phyloP scores from a whole-genome alignment of 768 basidiomycete species.

The Panaeolus papilionaceus region DNA sequence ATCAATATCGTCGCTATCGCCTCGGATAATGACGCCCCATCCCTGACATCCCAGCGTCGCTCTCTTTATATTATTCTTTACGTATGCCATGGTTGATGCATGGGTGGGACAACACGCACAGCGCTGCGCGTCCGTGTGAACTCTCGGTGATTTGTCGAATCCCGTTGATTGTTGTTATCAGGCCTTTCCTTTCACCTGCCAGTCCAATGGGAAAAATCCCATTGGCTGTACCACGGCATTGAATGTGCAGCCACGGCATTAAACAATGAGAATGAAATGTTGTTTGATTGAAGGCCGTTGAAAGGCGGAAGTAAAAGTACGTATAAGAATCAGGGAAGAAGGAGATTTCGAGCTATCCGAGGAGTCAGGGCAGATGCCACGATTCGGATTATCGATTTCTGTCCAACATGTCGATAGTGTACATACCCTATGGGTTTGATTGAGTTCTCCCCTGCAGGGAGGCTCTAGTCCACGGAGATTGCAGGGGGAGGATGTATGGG shows the following conservation, averaged over 20 bases:
- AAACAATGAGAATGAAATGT: neutral
- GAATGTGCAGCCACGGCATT: no score
- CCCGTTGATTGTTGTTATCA: slow-evolving; percentile 9
- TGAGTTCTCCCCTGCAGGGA: neutral
- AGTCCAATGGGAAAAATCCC: neutral
- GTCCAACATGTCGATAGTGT: no score
- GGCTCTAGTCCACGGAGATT: slow-evolving; percentile 5
- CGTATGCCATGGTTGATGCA: no score
- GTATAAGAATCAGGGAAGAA: neutral
- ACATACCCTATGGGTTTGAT: neutral
- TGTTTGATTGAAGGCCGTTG: neutral
- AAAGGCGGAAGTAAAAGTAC: neutral
- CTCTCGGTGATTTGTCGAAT: slow-evolving; percentile 2
- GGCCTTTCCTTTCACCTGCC: neutral
- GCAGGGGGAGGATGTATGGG: neutral
- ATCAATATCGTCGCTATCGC: neutral
- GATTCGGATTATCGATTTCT: neutral
- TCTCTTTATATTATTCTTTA: neutral
- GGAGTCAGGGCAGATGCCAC: neutral
- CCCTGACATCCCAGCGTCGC: neutral
- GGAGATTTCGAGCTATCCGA: slow-evolving; percentile 3
- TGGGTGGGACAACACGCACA: neutral
- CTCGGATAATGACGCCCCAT: slow-evolving; percentile 8
- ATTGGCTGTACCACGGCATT: neutral
- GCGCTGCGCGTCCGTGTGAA: slow-evolving; percentile 1